Percentiles rank a stretch among this genome's conserved stretches.
phyloP scores from a whole-genome alignment of 23 red algal species.

The Agarophyton chilense region DNA sequence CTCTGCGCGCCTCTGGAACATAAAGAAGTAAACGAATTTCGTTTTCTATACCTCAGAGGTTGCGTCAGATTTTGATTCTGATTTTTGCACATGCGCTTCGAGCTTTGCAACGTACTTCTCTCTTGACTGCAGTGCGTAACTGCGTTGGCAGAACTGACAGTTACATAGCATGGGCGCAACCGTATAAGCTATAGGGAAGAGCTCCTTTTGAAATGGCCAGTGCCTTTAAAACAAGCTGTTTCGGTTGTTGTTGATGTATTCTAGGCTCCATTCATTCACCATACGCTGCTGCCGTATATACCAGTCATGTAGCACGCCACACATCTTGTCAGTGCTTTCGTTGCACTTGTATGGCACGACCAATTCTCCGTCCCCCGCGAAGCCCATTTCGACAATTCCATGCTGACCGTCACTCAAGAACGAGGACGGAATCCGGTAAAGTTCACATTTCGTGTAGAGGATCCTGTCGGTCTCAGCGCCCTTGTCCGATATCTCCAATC shows the following conservation, averaged over 20 bases:
- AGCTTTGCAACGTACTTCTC: no score
- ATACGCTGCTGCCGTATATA: constrained; percentile 18
- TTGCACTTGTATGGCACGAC: constrained; percentile 41
- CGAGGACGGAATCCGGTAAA: neutral
- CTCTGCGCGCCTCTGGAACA: no score
- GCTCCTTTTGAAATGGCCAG: no score
- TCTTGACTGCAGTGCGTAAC: no score
- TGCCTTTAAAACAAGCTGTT: no score
- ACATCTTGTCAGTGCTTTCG: neutral
- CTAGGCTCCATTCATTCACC: constrained; percentile 51
- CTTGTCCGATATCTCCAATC: constrained; percentile 16
- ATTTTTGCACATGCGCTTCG: no score
- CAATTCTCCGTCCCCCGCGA: constrained; percentile 1
- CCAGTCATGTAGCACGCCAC: neutral
- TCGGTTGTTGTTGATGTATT: constrained; percentile 39
- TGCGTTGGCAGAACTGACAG: no score
- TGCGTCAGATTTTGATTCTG: no score
- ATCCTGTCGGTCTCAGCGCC: constrained; percentile 16
- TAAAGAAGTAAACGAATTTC: no score
- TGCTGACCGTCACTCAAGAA: constrained; percentile 6
- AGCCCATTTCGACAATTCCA: constrained; percentile 34
- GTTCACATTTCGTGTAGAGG: constrained; percentile 1
- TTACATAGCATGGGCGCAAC: no score
- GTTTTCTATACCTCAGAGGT: no score
- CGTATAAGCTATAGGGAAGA: constrained; percentile 13